These are phyloP conservation scores for Debaryomyces hansenii DNA, from an alignment of 805 yeast species.

Conservation along the genomic window DNA sequence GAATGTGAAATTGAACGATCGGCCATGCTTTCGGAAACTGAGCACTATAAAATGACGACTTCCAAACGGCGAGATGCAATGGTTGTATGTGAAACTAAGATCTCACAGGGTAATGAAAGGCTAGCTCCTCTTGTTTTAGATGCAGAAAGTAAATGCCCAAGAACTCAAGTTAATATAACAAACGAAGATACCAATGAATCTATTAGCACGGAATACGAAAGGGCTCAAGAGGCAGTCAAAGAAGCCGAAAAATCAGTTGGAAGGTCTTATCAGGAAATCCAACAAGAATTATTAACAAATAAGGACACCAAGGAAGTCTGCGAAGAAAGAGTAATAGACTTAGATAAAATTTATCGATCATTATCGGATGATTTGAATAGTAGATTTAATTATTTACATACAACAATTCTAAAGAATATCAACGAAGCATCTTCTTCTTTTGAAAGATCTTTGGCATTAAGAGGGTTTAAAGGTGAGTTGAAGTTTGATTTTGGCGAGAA, in stretches of 20 bases:
- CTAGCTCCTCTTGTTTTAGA: slow-evolving; percentile 15
- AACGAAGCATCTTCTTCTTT: slow-evolving; percentile 44
- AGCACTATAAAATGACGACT: slow-evolving; percentile 11
- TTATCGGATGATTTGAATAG: slow-evolving; percentile 30
- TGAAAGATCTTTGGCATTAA: slow-evolving; percentile 54
- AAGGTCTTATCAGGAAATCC: slow-evolving; percentile 55
- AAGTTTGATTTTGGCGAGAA: slow-evolving; percentile 56
- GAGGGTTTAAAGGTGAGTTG: slow-evolving; percentile 76
- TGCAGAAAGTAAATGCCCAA: slow-evolving; percentile 45
- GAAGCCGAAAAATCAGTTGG: slow-evolving; percentile 57
- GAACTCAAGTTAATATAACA: slow-evolving; percentile 44
- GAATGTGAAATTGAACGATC: slow-evolving; percentile 14
- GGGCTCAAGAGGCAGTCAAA: slow-evolving; percentile 46
- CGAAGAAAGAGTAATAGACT: slow-evolving; percentile 34
- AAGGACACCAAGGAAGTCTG: slow-evolving; percentile 46
- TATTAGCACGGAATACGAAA: slow-evolving; percentile 49
- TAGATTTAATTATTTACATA: slow-evolving; percentile 33
- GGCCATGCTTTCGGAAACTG: slow-evolving; percentile 9
- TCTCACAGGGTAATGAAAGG: slow-evolving; percentile 13
- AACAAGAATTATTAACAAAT: slow-evolving; percentile 44
- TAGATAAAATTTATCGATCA: slow-evolving; percentile 24
- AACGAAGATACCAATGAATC: slow-evolving; percentile 46
- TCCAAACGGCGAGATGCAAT: slow-evolving; percentile 10
- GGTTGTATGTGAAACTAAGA: slow-evolving; percentile 7
- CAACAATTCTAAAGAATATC: slow-evolving; percentile 29